Evolutionary conservation across 495 filamentous ascomycete species (phyloP).

Genomic region (Penicillium subrubescens): DNA sequence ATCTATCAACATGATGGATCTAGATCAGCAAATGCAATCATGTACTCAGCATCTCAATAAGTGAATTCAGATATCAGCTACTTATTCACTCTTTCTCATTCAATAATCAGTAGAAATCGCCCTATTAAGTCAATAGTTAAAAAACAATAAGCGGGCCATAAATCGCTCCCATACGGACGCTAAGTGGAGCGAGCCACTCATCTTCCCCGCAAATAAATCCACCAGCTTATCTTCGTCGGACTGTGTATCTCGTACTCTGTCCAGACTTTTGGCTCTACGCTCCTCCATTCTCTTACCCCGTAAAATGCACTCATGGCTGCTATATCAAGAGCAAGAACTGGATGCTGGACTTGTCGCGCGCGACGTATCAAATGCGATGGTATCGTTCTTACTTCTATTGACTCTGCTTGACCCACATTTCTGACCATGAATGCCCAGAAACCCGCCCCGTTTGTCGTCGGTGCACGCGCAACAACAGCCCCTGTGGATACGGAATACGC

Average conservation of each 20-base stretch:
- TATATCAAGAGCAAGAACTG: slow-evolving; percentile 22
- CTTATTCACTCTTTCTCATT: background rate
- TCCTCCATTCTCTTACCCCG: background rate
- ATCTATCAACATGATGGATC: background rate
- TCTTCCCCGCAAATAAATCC: slow-evolving; percentile 17
- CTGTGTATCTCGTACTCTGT: background rate
- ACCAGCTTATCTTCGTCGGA: slow-evolving; percentile 10
- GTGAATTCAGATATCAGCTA: background rate
- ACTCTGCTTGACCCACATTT: background rate
- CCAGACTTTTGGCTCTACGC: background rate
- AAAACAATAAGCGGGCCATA: background rate
- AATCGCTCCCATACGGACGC: background rate
- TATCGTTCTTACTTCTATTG: background rate
- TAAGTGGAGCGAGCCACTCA: background rate
- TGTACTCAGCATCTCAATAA: background rate
- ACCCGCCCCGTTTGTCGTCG: slow-evolving; percentile 23
- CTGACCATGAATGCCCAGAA: slow-evolving; percentile 15
- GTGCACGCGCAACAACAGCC: slow-evolving; percentile 19
- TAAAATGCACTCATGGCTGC: slow-evolving; percentile 4
- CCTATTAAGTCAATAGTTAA: background rate
- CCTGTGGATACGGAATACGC: slow-evolving; percentile 26
- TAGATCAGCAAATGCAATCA: background rate
- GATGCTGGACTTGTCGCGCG: slow-evolving; percentile 29
- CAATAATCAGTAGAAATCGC: background rate
- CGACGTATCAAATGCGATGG: slow-evolving; percentile 32